Evolutionary conservation across 2,329 filamentous ascomycete genomes (phyloP).

Genomic region (Alternaria alternata): DNA sequence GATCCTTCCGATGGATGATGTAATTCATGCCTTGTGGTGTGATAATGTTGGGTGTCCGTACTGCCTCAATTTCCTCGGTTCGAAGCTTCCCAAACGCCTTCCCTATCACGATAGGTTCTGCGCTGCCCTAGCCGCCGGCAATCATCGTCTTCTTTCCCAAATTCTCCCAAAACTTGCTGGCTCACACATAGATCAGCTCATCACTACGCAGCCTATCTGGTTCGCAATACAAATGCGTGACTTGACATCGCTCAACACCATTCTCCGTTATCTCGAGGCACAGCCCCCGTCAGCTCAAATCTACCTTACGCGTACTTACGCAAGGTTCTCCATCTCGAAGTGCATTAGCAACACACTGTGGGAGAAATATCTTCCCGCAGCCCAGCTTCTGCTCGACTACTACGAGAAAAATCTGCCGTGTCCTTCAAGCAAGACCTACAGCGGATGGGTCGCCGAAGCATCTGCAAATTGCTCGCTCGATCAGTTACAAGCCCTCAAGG

Average conservation of each 20-base stretch:
- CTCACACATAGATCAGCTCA: too few species aligned
- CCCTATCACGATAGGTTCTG: background rate
- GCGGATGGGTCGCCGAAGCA: background rate
- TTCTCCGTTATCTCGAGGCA: background rate
- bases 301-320: background rate
- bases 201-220: background rate
- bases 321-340: background rate
- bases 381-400: background rate
- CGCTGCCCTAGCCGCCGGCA: background rate
- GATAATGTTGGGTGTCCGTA: too few species aligned
- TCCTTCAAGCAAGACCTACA: background rate
- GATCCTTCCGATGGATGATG: background rate
- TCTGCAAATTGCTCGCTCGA: background rate
- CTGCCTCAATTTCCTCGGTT: too few species aligned
- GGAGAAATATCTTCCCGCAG: background rate
- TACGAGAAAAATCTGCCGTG: background rate
- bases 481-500: background rate
- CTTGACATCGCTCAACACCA: background rate
- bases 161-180: background rate
- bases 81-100: background rate
- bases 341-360: background rate
- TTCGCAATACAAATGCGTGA: background rate
- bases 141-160: background rate
- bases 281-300: rapidly evolving
- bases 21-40: background rate